Percentiles rank a stretch among this genome's conserved stretches.
Evolutionary conservation across 2,329 filamentous ascomycete species (phyloP).

Genomic region (Colletotrichum endophyticum): DNA sequence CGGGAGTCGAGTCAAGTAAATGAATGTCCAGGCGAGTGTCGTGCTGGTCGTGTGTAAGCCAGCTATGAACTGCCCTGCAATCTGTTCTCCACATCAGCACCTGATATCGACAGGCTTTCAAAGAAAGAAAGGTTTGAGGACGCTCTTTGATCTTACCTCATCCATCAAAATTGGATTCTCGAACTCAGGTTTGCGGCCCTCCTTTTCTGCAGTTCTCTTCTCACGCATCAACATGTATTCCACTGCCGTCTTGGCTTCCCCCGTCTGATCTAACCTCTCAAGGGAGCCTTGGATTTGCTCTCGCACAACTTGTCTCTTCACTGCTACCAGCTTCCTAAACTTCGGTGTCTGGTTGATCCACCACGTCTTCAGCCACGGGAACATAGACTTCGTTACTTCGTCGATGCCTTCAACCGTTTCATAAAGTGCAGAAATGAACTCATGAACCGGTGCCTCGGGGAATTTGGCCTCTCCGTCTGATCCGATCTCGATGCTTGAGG

Average conservation of each 20-base stretch:
- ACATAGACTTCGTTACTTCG: neutral
- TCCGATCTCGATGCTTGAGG: neutral
- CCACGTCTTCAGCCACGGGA: neutral
- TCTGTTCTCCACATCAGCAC: neutral
- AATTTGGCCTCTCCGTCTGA: neutral
- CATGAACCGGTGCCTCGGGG: neutral
- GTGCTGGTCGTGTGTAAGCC: neutral
- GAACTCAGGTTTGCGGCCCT: neutral
- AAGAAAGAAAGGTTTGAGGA: no score
- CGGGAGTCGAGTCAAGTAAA: neutral
- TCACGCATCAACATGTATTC: neutral
- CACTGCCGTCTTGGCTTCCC: neutral
- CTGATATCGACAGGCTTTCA: neutral
- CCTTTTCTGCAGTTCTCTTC: neutral
- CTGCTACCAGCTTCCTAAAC: neutral
- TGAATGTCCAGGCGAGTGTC: neutral
- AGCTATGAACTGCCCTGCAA: neutral
- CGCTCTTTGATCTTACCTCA: neutral
- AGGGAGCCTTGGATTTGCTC: neutral
- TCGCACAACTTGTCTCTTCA: neutral
- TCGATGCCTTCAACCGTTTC: neutral
- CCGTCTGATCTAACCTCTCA: neutral
- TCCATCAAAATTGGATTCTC: neutral
- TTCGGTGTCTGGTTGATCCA: neutral
- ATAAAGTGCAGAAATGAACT: neutral